Evolutionary conservation across 1,284 basidiomycete genomes (phyloP), one percentile per base, ranked within the genome.

Genomic region (Mycena sp.): DNA sequence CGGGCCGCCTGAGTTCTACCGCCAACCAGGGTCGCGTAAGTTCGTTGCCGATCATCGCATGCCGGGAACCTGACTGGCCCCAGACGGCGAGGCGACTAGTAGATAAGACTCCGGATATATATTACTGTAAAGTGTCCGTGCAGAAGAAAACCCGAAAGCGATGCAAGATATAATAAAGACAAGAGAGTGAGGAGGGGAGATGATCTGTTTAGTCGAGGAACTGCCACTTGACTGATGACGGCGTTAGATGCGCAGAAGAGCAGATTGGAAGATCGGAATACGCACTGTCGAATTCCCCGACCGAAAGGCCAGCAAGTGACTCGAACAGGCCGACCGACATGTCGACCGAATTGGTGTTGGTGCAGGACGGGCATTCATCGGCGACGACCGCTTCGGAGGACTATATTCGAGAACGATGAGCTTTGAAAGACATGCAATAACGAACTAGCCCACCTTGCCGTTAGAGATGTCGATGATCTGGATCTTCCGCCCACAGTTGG

Each of bases 291-390:
- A 95, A 81, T 69, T 81, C 75, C 60, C 94, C 94, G 37, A 85
- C 78, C 9, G 72, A 75, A 56, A 83, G 74, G 58, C 75, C 70
- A 32, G 85, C 89, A 59, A 96, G 85, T 17, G 74, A 69, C 46
- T 80, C 60, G 85, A 98, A 98, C 28, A 93, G 89, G 52, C 73
- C 87, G n/a, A 75, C 67, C 12, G 93, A 95, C 63, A 98, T 85
- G 75, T 98, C 96, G 72, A 98, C 87, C 21, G 87, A 90, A 11
- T 54, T 1, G 74, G 90, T 81, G 35, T 57, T 54, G 65, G 84
- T 84, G 0, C 70, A 98, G 10, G 88, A 88, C n/a, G 94, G 94
- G 84, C 95, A 97, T 26, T 83, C 88, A 71, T 96, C 95, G 16
- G 84, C 90, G 69, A 96, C 82, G 23, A 80, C 83, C 60, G 89